Base-by-base conservation (phyloP, 257 asterid genomes). In the Solanum peruvianum region DNA sequence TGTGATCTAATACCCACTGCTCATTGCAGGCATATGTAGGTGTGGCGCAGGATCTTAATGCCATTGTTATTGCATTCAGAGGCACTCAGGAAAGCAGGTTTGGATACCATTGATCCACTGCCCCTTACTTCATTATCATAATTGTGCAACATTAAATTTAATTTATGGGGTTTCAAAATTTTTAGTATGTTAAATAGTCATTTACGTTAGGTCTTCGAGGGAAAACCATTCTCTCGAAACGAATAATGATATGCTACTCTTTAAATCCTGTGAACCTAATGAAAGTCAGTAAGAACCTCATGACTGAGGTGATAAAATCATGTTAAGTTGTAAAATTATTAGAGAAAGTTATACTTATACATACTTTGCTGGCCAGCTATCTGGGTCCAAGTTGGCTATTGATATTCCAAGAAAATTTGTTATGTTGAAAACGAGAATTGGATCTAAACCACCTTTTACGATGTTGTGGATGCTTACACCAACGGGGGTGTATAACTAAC, bases 71-170 rank as follows among this genome's bases (percentile, higher is more conserved):
- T 92, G 98, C 99, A 67, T 96, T 97, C 89, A 91, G 99, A 91
- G 99, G 99, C 88, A 97, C 99, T 77, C 99, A 96, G 88, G 99
- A 92, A 87, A 87, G 64, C 91, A 96, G 99, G 99, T 96, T 88
- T 85, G 86, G 20, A 25, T 52, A 45, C 37, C 67, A 42, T n/a
- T 29, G 42, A 42, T 58, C 27, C 2, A 11, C 66, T 86, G 58
- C 72, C 82, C 67, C 85, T 49, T 80, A 49, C 85, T 49, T 49
- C 11, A 27, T 47, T 85, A 27, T 89, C 75, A 62, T 41, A 86
- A 75, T 70, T 85, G 86, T 60, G 87, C 77, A 35, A 66, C 89
- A 83, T 39, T 81, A 81, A 27, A 47, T 81, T 47, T 81, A 44
- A 29, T 31, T n/a, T 81, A 49, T 29, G 85, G 44, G 67, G 44